These are phyloP conservation scores for Cynanchum wilfordii DNA, from an alignment of 257 asterid genomes.

Conservation along the genomic window DNA sequence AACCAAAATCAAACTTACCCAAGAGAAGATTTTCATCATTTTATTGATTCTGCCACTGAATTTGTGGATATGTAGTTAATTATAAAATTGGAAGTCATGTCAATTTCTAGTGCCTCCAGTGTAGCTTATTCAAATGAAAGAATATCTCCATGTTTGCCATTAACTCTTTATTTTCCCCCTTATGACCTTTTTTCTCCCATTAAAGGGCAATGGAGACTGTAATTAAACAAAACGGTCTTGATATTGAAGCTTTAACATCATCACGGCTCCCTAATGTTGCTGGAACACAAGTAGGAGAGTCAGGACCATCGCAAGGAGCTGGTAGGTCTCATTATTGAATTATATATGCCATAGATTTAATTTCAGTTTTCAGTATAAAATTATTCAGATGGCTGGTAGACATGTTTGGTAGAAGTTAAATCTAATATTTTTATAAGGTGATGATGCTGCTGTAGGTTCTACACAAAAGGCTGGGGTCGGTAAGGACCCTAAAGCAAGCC, in stretches of 20 bases:
- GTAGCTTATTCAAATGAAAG: background rate
- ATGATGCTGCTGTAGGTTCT: conserved; percentile 42
- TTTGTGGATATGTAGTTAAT: background rate
- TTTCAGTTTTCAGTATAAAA: background rate
- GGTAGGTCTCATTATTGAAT: conserved; percentile 36
- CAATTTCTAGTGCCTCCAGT: background rate
- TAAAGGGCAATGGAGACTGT: conserved; percentile 99
- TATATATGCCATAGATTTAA: background rate
- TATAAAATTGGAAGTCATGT: background rate
- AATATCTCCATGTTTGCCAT: background rate
- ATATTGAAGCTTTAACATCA: conserved; percentile 80
- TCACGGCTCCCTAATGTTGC: conserved; percentile 68
- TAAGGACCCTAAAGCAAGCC: conserved; percentile 51
- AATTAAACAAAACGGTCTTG: conserved; percentile 87
- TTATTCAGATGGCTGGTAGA: conserved; percentile 1
- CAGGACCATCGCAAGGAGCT: conserved; percentile 66
- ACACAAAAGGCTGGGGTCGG: conserved; percentile 48
- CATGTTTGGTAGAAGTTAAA: background rate
- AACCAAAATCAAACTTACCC: background rate
- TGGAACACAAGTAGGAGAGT: conserved; percentile 74
- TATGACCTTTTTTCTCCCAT: conserved; percentile 4
- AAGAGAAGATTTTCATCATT: background rate
- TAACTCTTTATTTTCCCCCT: background rate
- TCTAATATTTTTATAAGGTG: conserved; percentile 3
- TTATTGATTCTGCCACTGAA: conserved; percentile 1